Evolutionary conservation across 2,329 filamentous ascomycete species (phyloP).

Genomic region (Aspergillus felis): DNA sequence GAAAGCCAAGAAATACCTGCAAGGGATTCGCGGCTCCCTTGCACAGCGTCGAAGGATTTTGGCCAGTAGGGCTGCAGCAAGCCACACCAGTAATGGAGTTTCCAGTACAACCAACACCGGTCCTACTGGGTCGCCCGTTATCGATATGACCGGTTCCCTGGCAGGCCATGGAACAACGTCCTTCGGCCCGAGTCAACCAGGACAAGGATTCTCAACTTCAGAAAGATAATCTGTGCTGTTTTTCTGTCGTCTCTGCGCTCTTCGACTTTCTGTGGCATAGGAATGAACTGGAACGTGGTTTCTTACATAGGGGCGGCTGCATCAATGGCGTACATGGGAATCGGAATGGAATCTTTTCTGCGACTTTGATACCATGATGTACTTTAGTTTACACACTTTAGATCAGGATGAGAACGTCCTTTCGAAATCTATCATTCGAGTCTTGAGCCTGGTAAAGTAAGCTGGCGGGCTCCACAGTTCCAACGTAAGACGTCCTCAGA

Average conservation of each 20-base stretch:
- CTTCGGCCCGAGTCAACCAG: not conserved
- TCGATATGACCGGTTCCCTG: slow-evolving; percentile 5
- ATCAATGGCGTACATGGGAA: not conserved
- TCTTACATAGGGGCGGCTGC: not conserved
- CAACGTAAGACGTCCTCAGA: not conserved
- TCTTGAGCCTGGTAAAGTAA: not conserved
- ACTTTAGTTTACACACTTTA: not conserved
- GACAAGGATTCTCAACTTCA: not conserved
- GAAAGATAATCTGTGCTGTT: not conserved
- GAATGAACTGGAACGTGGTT: not conserved
- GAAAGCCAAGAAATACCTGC: slow-evolving; percentile 54
- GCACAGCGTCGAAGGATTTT: slow-evolving; percentile 48
- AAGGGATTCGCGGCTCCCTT: slow-evolving; percentile 53
- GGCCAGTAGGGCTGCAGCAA: slow-evolving; percentile 13
- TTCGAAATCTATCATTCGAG: not conserved
- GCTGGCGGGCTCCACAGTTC: not conserved
- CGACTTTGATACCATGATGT: not conserved
- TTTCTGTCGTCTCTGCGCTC: too few species aligned
- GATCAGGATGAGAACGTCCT: not conserved
- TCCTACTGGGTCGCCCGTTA: not conserved
- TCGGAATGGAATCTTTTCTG: not conserved
- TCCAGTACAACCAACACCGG: not conserved
- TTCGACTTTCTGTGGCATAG: not conserved
- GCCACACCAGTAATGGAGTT: not conserved
- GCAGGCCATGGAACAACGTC: not conserved